Evolutionary conservation across 1,139 yeast species (phyloP), one percentile per base, ranked within the genome.

Genomic region (Blastobotrys apis): DNA sequence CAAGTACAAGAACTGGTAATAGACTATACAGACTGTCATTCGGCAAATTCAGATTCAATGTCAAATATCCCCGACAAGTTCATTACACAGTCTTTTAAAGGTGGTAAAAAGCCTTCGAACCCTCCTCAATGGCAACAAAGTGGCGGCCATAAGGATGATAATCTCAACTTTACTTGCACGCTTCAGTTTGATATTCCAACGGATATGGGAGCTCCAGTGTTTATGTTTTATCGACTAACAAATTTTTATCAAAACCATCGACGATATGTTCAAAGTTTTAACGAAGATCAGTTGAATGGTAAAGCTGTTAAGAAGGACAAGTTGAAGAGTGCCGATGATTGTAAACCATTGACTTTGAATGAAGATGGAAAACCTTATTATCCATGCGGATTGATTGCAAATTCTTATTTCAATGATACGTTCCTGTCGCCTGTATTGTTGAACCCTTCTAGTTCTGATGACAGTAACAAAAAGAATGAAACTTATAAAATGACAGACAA

Each of bases 351-450:
- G 57, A 73, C 81, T 3, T 59, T 73, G 8, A 72, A 78, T 53
- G 60, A 58, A 0, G 74, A 81, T 33, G 70, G 71, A 48, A 58
- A 55, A 53, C 80, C 76, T 22, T 73, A 77, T 54, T 92, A 92
- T 63, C 98, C 98, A 6, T 92, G 98, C 68, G 98, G 98, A 0
- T 72, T 92, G 50, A 90, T 92, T 61, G 97, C 98, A 42, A 92
- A 92, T 66, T 84, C 97, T 1, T 64, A 80, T 60, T 92, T 92
- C 69, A 92, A 94, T 65, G 98, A 92, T 59, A 83, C 97, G 1
- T 82, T 73, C 57, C 60, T 77, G 2, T 63, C 71, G 12, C 78
- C 84, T 3, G 60, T 68, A 6, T 74, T 71, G 39, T 75, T 75
- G 33, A 78, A 78, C 51, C 50, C 56, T 3, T 25, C 42, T 1